Evolutionary conservation across 1,284 basidiomycete species (phyloP).

Genomic region (Tilletia setariae): DNA sequence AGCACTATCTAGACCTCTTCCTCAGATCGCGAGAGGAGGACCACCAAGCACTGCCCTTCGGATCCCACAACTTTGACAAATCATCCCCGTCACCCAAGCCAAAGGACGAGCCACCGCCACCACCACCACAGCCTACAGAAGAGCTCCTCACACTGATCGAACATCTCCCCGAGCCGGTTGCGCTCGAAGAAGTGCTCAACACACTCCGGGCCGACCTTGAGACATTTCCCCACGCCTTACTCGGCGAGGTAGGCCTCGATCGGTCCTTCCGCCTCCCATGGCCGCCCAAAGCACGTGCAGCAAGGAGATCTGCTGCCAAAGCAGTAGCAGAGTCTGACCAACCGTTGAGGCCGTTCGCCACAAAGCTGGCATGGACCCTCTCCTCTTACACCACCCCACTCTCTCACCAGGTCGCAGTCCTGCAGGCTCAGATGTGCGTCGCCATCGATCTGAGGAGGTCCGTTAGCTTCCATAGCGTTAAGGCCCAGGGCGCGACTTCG

Average conservation of each 20-base stretch:
- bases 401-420: slow-evolving; percentile 40
- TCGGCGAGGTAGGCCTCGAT: slow-evolving; percentile 50
- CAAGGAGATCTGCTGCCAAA: background rate
- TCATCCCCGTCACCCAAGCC: background rate
- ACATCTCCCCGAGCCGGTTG: slow-evolving; percentile 35
- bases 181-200: slow-evolving; percentile 27
- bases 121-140: slow-evolving; percentile 13
- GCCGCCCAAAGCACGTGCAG: slow-evolving; percentile 17
- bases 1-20: slow-evolving; percentile 39
- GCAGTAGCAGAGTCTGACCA: slow-evolving; percentile 25
- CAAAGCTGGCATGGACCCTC: background rate
- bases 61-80: background rate
- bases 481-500: slow-evolving; percentile 37
- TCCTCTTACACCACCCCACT: slow-evolving; percentile 35
- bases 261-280: slow-evolving; percentile 42
- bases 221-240: slow-evolving; percentile 33
- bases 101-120: background rate
- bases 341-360: background rate
- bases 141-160: slow-evolving; percentile 32
- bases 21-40: background rate
- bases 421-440: slow-evolving; percentile 39
- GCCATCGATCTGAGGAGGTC: slow-evolving; percentile 35
- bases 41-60: background rate
- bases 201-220: slow-evolving; percentile 30
- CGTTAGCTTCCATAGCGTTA: slow-evolving; percentile 49